These are phyloP conservation scores for Malassezia nana DNA, from an alignment of 1,284 basidiomycete species.

Conservation along the genomic window DNA sequence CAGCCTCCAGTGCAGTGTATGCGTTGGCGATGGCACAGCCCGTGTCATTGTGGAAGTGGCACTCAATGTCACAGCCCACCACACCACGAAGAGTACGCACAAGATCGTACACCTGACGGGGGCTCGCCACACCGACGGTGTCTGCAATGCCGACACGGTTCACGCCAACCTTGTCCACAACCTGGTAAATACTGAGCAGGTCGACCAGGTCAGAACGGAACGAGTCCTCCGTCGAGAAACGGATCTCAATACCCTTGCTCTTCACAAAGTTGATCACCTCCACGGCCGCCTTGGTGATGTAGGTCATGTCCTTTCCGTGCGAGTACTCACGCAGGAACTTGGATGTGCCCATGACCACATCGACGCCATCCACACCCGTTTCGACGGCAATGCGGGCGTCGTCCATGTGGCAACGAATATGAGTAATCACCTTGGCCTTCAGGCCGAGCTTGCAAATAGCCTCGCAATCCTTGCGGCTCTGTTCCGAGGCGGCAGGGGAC, in stretches of 20 bases:
- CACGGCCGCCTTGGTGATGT: conserved; percentile 94
- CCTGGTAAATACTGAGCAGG: conserved; percentile 95
- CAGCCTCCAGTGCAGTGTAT: conserved; percentile 94
- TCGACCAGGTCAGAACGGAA: conserved; percentile 99
- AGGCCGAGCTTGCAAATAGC: conserved; percentile 98
- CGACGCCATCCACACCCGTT: conserved; percentile 94
- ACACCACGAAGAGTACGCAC: conserved; percentile 92
- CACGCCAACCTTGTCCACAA: conserved; percentile 98
- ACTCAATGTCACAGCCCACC: conserved; percentile 67
- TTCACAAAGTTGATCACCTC: conserved; percentile 99
- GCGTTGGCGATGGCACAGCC: conserved; percentile 90
- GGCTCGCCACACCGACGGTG: conserved; percentile 97
- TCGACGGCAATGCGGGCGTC: conserved; percentile 97
- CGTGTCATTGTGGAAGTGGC: conserved; percentile 98
- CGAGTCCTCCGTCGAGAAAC: conserved; percentile 98
- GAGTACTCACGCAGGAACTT: conserved; percentile 99
- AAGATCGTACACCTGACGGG: conserved; percentile 95
- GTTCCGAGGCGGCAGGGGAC: conserved; percentile 93
- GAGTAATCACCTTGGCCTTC: conserved; percentile 93
- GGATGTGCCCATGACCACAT: conserved; percentile 97
- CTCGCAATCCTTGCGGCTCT: conserved; percentile 88
- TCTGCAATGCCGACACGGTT: conserved; percentile 99
- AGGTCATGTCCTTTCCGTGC: conserved; percentile 99
- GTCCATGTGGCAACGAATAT: conserved; percentile 99
- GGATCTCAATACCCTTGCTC: conserved; percentile 98